Base-by-base conservation (phyloP, 2,329 filamentous ascomycete genomes). In the Zopfia rhizophila region DNA sequence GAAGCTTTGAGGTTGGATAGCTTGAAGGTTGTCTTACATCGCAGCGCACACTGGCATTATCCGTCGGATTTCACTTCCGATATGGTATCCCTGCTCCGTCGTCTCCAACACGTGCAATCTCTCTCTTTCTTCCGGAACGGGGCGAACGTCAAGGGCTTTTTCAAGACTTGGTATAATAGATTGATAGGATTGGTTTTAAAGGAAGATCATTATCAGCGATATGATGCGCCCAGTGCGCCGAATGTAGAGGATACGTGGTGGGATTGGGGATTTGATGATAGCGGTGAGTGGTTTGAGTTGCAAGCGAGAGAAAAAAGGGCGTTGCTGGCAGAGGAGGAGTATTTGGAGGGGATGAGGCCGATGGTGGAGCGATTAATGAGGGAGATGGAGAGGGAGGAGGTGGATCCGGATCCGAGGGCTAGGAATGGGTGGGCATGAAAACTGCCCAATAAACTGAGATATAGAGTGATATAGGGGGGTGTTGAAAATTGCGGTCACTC, bases 181-280 rank as follows among this genome's bases (percentile, higher is more conserved):
- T 53, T 77, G 0, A 45, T 75, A n/a, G 70, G 70, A 1, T 49
- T 69, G 13, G 61, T 76, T 4, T 46, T 76, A 48, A 74, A 74
- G 39, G 61, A 67, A 17, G 74, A 77, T 50, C 72, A 75, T 48
- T 60, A 63, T 11, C 63, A 74, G 37, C 56, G 73, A 28, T 76
- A 74, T 46, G 68, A 71, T 37, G 63, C 56, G 1, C 51, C 47
- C 2, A 40, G 35, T 7, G 65, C 65, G 3, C 61, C 66, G 0
- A 51, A 58, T 12, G n/a, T 56, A 3, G 71, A 72, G 40, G 44
- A 43, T 11, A 67, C 60, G 1, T 75, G 73, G 72, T 77, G 73
- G 74, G 52, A 51, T 5, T 75, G 73, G 72, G 53, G 38, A 2
- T 72, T 60, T 41, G 60, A 71, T 49, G 41, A 55, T 1, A 30